These are phyloP conservation scores for Stachybotrys chlorohalonatus DNA, from an alignment of 2,329 filamentous ascomycete species.

Conservation along the genomic window DNA sequence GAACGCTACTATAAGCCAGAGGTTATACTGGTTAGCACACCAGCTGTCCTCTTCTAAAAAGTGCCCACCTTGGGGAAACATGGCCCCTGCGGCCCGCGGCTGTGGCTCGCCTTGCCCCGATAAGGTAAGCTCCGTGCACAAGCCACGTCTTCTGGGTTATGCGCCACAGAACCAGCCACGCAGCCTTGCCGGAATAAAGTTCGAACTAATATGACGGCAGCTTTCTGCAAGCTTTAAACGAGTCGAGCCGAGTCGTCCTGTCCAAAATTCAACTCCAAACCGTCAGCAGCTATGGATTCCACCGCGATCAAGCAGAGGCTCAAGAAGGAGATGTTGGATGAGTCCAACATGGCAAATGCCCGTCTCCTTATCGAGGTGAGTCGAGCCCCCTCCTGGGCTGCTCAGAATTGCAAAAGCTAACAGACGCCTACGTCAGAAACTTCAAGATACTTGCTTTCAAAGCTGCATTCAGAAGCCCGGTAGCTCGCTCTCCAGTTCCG, in stretches of 20 bases:
- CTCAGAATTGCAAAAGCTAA: not conserved
- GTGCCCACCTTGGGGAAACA: not conserved
- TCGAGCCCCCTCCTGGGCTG: not conserved
- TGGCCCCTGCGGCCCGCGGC: not conserved
- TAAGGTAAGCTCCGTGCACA: not conserved
- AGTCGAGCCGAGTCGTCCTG: conserved; percentile 7
- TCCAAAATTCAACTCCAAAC: not conserved
- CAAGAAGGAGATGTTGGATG: conserved; percentile 54
- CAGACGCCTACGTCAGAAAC: conserved; percentile 44
- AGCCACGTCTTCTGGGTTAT: not conserved
- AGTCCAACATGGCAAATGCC: conserved; percentile 60
- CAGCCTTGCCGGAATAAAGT: not conserved
- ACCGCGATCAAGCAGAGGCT: conserved; percentile 50
- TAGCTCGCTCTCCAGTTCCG: conserved; percentile 54
- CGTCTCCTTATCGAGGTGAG: conserved; percentile 59
- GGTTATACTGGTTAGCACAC: not conserved
- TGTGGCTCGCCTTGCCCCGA: not conserved
- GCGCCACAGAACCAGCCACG: not conserved
- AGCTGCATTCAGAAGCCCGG: conserved; percentile 67
- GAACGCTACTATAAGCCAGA: not conserved
- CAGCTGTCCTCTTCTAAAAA: conserved; percentile 13
- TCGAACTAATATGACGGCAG: not conserved
- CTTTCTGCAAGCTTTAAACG: conserved; percentile 6
- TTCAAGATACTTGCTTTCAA: conserved; percentile 75
- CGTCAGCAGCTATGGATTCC: conserved; percentile 42